Percentiles rank a stretch among this genome's conserved stretches.
These are phyloP conservation scores for Lanmaoa pseudosensibilis DNA, from an alignment of 768 basidiomycete genomes.

Conservation along the genomic window DNA sequence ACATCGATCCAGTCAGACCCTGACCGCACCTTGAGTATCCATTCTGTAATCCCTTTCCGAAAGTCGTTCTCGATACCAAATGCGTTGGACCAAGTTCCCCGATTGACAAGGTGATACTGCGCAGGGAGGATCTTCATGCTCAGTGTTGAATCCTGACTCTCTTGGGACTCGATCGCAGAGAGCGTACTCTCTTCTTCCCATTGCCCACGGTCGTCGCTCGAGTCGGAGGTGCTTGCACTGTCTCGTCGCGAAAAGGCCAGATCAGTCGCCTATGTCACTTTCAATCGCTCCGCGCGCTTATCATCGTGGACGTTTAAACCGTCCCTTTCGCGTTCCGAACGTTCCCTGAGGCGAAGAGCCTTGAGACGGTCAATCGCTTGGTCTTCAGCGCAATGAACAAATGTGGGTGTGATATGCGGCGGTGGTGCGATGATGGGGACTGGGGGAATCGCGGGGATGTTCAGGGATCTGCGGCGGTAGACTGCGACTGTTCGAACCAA, in stretches of 20 bases:
- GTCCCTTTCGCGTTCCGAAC: conserved; percentile 36
- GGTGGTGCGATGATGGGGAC: conserved; percentile 62
- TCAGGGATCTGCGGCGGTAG: not conserved
- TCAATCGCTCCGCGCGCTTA: conserved; percentile 7
- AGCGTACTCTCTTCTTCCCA: conserved; percentile 21
- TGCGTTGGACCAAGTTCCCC: conserved; percentile 14
- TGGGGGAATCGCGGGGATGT: conserved; percentile 9
- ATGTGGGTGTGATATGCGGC: conserved; percentile 27
- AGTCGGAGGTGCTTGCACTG: conserved; percentile 12
- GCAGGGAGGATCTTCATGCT: not conserved
- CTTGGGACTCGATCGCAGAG: conserved; percentile 25
- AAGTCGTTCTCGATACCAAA: conserved; percentile 37
- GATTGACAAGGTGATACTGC: not conserved
- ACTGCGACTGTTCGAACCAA: conserved; percentile 21
- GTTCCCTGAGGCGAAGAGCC: conserved; percentile 44
- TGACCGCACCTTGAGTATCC: conserved; percentile 46
- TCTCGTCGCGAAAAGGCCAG: not conserved
- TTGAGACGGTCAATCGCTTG: conserved; percentile 45
- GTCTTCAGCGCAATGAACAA: conserved; percentile 35
- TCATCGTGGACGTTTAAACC: conserved; percentile 20
- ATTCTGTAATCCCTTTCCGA: conserved; percentile 38
- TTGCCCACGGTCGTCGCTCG: conserved; percentile 6
- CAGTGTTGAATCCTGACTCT: not conserved
- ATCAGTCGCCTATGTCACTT: not conserved
- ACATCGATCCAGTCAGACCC: not conserved